Percentiles rank a stretch among this genome's conserved stretches.
These are phyloP conservation scores for Viridothelium virens DNA, from an alignment of 495 filamentous ascomycete genomes.

Conservation along the genomic window DNA sequence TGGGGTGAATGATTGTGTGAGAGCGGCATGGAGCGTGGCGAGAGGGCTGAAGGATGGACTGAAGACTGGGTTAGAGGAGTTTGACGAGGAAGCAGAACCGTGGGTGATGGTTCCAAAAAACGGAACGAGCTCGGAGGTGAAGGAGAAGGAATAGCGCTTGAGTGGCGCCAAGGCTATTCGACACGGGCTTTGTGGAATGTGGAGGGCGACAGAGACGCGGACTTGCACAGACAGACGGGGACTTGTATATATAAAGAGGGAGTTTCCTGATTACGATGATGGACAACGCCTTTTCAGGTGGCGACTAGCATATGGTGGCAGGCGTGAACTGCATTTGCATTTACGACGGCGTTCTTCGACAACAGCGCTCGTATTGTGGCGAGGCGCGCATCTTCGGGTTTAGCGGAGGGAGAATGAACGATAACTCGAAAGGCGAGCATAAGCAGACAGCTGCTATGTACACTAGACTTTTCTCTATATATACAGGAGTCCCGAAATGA, in stretches of 20 bases:
- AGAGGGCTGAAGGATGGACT: slow-evolving; percentile 29
- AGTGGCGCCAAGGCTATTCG: not conserved
- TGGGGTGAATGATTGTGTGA: slow-evolving; percentile 59
- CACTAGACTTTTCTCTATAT: not conserved
- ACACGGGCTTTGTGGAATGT: not conserved
- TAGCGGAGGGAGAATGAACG: too few species aligned
- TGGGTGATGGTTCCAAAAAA: not conserved
- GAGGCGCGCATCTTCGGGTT: not conserved
- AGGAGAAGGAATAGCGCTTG: not conserved
- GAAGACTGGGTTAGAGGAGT: slow-evolving; percentile 24
- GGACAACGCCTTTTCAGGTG: too few species aligned
- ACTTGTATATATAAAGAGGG: too few species aligned
- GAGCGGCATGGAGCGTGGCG: slow-evolving; percentile 40
- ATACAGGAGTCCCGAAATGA: not conserved
- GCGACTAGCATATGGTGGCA: not conserved
- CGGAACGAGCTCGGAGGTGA: not conserved
- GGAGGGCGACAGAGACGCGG: not conserved
- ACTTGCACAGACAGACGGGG: too few species aligned
- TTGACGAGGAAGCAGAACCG: not conserved
- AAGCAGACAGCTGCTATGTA: not conserved
- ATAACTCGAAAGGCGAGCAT: not conserved
- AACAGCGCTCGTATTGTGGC: not conserved
- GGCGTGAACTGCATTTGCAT: not conserved
- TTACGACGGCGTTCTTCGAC: too few species aligned
- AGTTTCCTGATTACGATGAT: too few species aligned